Percentiles rank a stretch among this genome's conserved stretches.
Conservation (phyloP, 139 green algal species). For the Auxenochlorella pyrenoidosa region DNA sequence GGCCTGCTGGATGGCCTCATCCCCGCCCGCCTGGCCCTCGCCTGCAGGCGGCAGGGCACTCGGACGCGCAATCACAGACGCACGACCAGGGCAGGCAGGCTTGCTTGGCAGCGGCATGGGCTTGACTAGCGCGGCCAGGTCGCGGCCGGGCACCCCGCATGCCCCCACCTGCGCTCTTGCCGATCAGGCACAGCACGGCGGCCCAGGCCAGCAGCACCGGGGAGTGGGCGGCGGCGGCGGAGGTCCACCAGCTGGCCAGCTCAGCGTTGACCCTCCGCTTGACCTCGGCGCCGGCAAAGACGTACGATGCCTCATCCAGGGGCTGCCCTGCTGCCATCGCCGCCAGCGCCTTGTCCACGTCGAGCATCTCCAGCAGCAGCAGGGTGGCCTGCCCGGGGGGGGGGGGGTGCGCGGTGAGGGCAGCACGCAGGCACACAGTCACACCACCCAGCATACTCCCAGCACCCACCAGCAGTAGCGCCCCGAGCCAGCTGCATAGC, state of each 20-base stretch:
- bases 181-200: conserved; percentile 37
- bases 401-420: not conserved
- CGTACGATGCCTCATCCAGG: conserved; percentile 1
- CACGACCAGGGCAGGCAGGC: not conserved
- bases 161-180: not conserved
- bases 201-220: conserved; percentile 51
- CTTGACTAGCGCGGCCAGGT: too few relatives aligned
- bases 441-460: too few relatives aligned
- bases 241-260: conserved; percentile 36
- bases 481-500: too few relatives aligned
- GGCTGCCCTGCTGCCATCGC: conserved; percentile 11
- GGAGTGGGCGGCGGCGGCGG: conserved; percentile 26
- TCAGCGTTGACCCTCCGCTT: conserved; percentile 24
- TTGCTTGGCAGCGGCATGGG: too few relatives aligned
- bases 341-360: conserved; percentile 45
- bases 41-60: not conserved
- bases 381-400: conserved; percentile 39
- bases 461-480: too few relatives aligned
- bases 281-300: conserved; percentile 27
- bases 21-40: not conserved
- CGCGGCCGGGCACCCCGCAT: too few relatives aligned
- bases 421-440: too few relatives aligned
- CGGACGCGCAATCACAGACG: not conserved
- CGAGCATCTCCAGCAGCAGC: conserved; percentile 63
- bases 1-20: not conserved